phyloP scores from a whole-genome alignment of 257 asterid genomes.

The Solanum medicagineum region DNA sequence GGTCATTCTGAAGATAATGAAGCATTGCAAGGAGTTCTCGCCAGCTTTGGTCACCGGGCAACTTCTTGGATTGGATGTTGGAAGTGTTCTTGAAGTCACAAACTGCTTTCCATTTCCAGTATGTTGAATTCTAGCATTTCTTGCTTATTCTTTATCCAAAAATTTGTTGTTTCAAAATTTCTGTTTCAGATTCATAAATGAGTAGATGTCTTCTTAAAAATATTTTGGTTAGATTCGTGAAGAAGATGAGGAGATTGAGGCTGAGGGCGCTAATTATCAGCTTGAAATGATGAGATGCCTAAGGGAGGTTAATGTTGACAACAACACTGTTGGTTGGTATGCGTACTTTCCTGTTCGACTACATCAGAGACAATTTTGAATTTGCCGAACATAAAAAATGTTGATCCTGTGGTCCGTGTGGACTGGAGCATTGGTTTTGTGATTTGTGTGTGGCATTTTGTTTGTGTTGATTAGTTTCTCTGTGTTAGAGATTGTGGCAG shows the following conservation, averaged over 20 bases:
- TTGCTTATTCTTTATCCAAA: background rate
- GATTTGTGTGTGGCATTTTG: background rate
- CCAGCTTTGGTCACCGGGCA: conserved; percentile 94
- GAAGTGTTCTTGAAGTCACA: conserved; percentile 94
- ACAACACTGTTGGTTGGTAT: conserved; percentile 94
- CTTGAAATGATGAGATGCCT: conserved; percentile 99
- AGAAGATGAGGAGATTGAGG: conserved; percentile 95
- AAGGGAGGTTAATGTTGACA: conserved; percentile 96
- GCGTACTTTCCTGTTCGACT: background rate
- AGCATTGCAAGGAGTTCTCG: conserved; percentile 94
- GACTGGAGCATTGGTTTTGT: background rate
- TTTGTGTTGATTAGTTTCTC: background rate
- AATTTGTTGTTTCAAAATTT: background rate
- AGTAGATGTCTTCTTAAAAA: background rate
- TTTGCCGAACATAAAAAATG: background rate
- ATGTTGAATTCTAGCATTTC: background rate
- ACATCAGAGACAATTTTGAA: background rate
- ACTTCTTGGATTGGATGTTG: conserved; percentile 95
- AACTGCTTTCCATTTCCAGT: conserved; percentile 97
- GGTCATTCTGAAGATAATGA: conserved; percentile 89
- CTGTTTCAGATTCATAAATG: background rate
- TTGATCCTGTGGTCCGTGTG: background rate
- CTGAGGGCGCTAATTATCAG: conserved; percentile 97
- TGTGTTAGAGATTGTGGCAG: background rate
- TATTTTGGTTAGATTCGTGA: conserved; percentile 50